Evolutionary conservation across 768 basidiomycete genomes (phyloP).

Genomic region (Fistulinella prunicolor): DNA sequence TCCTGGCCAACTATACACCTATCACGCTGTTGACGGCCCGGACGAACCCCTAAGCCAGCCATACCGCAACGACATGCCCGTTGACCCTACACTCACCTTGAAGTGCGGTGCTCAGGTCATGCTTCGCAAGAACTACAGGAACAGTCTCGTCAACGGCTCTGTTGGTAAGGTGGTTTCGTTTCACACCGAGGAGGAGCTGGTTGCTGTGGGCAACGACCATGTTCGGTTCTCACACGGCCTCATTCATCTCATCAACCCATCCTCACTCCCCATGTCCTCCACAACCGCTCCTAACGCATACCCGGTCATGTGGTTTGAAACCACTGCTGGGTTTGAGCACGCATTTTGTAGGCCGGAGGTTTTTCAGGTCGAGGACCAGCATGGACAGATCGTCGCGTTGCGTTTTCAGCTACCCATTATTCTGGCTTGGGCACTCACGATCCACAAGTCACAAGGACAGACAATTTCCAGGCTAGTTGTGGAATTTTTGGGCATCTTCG

Average conservation of each 20-base stretch:
- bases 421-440: not conserved
- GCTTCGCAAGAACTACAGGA: not conserved
- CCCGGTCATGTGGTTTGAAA: not conserved
- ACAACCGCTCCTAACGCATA: not conserved
- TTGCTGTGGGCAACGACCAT: not conserved
- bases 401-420: not conserved
- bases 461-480: not conserved
- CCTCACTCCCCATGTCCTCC: not conserved
- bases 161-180: not conserved
- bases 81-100: not conserved
- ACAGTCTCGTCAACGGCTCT: not conserved
- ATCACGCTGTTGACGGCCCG: not conserved
- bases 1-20: not conserved
- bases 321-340: accelerated
- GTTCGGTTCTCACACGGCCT: not conserved
- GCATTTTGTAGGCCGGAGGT: not conserved
- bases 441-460: conserved; percentile 1
- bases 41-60: not conserved
- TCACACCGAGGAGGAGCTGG: not conserved
- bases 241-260: not conserved
- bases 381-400: not conserved
- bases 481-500: not conserved
- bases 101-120: not conserved
- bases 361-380: not conserved
- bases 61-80: not conserved